Evolutionary conservation across 1,284 basidiomycete genomes (phyloP).

Genomic region (Cryptococcus deneoformans): DNA sequence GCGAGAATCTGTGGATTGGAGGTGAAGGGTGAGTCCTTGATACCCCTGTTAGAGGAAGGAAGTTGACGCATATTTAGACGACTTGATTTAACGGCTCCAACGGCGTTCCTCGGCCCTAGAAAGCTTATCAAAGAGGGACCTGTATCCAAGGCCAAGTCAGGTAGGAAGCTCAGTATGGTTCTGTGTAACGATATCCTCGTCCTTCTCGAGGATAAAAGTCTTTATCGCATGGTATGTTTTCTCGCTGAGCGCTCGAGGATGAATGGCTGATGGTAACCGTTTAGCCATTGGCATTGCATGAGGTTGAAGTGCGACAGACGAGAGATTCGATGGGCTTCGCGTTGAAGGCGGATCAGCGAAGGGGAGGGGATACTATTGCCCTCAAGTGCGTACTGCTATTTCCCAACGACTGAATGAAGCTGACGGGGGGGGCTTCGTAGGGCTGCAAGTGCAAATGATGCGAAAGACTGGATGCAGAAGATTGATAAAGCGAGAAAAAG

Average conservation of each 20-base stretch:
- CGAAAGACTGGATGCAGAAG: conserved; percentile 60
- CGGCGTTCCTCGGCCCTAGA: conserved; percentile 71
- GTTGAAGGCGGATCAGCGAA: conserved; percentile 62
- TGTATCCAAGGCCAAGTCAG: conserved; percentile 77
- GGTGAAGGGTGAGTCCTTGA: conserved; percentile 61
- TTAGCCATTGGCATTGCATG: conserved; percentile 47
- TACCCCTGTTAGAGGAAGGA: neutral
- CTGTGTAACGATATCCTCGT: conserved; percentile 78
- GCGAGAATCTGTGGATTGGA: conserved; percentile 78
- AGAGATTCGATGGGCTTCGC: conserved; percentile 60
- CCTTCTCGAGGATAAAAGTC: conserved; percentile 65
- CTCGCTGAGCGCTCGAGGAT: conserved; percentile 57
- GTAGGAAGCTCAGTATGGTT: conserved; percentile 70
- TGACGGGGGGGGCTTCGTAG: conserved; percentile 31
- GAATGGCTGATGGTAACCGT: conserved; percentile 55
- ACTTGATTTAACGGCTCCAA: conserved; percentile 85
- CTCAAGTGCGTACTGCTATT: conserved; percentile 46
- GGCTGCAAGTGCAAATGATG: conserved; percentile 62
- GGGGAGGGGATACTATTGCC: conserved; percentile 68
- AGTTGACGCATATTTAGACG: conserved; percentile 53
- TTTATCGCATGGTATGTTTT: conserved; percentile 74
- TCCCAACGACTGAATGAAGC: neutral
- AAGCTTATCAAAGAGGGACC: conserved; percentile 74
- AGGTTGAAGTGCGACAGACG: conserved; percentile 52
- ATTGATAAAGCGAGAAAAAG: conserved; percentile 46